Evolutionary conservation across 306 rosid genomes (phyloP).

Genomic region (Hippophae gyantsensis): DNA sequence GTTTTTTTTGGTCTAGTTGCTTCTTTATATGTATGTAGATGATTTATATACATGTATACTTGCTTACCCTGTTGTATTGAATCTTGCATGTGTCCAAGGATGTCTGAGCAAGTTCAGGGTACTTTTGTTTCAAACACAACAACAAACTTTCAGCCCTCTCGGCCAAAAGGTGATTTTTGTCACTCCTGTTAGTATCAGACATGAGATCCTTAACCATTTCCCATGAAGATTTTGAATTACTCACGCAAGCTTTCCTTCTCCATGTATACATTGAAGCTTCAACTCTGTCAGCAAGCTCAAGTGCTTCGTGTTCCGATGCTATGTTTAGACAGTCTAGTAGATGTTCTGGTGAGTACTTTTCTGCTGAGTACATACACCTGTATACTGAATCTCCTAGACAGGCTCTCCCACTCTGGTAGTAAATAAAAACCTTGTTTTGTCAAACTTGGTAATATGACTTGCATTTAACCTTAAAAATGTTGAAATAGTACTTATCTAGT

Average conservation of each 20-base stretch:
- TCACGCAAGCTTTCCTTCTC: slow-evolving; percentile 83
- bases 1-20: no score
- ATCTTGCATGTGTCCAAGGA: slow-evolving; percentile 88
- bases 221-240: slow-evolving; percentile 87
- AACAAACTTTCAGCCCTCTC: slow-evolving; percentile 73
- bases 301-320: slow-evolving; percentile 87
- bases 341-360: slow-evolving; percentile 59
- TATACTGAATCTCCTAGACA: slow-evolving; percentile 72
- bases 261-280: slow-evolving; percentile 97
- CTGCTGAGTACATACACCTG: slow-evolving; percentile 47
- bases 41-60: no score
- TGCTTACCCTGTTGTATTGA: slow-evolving; percentile 62
- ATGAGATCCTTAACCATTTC: slow-evolving; percentile 67
- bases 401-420: slow-evolving; percentile 66
- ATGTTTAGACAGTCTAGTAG: slow-evolving; percentile 59
- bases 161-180: slow-evolving; percentile 70
- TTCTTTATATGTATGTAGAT: no score
- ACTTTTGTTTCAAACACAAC: slow-evolving; percentile 75
- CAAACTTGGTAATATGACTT: no score
- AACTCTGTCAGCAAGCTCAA: slow-evolving; percentile 68
- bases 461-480: no score
- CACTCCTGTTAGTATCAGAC: slow-evolving; percentile 49
- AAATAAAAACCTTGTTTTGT: neutral
- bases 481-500: no score
- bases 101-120: slow-evolving; percentile 87